Conservation (phyloP, 768 basidiomycete species). For the Agrocybe pediades region DNA sequence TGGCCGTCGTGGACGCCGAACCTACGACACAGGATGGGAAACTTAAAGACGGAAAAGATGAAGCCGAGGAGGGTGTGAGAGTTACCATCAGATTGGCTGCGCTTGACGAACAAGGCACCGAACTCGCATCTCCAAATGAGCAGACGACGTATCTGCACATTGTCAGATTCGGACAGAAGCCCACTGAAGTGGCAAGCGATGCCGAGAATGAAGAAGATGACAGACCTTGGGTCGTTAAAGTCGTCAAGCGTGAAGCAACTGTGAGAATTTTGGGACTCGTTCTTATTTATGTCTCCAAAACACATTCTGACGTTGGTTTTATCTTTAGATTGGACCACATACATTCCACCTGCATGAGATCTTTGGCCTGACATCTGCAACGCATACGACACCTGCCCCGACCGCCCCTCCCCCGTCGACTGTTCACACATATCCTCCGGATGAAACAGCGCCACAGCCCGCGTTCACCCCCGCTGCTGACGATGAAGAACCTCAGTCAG, state of each 20-base stretch:
- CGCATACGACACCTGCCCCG: constrained; percentile 26
- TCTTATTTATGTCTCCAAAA: too few relatives aligned
- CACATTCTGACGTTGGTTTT: neutral
- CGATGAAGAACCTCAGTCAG: constrained; percentile 77
- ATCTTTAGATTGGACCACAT: constrained; percentile 78
- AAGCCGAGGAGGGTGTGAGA: constrained; percentile 68
- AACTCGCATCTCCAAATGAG: constrained; percentile 72
- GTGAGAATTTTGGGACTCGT: constrained; percentile 36
- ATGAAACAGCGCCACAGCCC: constrained; percentile 40
- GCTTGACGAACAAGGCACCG: constrained; percentile 72
- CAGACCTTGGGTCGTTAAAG: constrained; percentile 88
- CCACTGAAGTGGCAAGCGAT: constrained; percentile 31
- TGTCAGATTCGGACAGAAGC: constrained; percentile 61
- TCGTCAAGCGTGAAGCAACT: constrained; percentile 89
- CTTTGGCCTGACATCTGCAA: constrained; percentile 77
- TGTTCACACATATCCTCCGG: constrained; percentile 40
- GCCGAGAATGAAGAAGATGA: constrained; percentile 47
- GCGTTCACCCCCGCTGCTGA: constrained; percentile 34
- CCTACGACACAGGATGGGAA: constrained; percentile 38
- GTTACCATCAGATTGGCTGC: constrained; percentile 82
- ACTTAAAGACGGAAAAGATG: constrained; percentile 42
- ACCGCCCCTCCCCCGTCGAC: constrained; percentile 26
- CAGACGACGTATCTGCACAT: constrained; percentile 90
- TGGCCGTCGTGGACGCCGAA: constrained; percentile 78
- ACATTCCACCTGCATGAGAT: constrained; percentile 97